Evolutionary conservation across 2,329 filamentous ascomycete genomes (phyloP), one percentile per base, ranked within the genome.

Genomic region (Pseudogymnoascus sp.): DNA sequence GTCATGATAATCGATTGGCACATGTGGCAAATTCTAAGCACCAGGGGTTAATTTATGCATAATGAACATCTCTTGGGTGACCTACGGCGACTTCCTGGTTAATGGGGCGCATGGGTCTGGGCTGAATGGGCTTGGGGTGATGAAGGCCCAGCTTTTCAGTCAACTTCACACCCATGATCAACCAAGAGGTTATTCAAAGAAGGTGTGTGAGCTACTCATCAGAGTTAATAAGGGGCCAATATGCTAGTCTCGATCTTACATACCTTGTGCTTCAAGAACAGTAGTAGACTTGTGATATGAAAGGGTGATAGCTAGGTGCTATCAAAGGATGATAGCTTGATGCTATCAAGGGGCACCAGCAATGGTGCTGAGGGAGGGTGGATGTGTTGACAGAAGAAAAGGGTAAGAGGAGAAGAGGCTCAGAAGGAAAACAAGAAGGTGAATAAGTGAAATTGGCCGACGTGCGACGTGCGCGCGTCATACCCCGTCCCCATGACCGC

Each of bases 391-490:
- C 49, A 55, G 33, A 33, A 55, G 49, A 33, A 33, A 33, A 18
- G 49, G 16, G 25, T 4, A 55, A 33, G 49, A 55, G 33, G 25
- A 8, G 12, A 21, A 55, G 25, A 33, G 9, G 28, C 5, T 18
- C 49, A 55, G 49, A 33, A 55, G 33, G n/a, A 55, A 55, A 18
- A 31, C 25, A 52, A 55, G n/a, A 33, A 33, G 49, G 25, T 55
- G 33, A 55, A 18, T 33, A 55, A 55, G 49, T 55, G 49, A 55
- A 55, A 55, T 55, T 8, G 18, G 49, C 28, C 49, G 33, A 25
- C 49, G 49, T 55, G 49, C 49, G 49, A 55, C 49, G 5, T 55
- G 49, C 49, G 49, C 49, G 49, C 49, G 49, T 55, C 49, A 55
- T 55, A 16, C 49, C 49, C 28, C 49, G 49, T 55, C 49, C 49